phyloP scores from a whole-genome alignment of 2,329 filamentous ascomycete species.

The Annulohypoxylon truncatum region DNA sequence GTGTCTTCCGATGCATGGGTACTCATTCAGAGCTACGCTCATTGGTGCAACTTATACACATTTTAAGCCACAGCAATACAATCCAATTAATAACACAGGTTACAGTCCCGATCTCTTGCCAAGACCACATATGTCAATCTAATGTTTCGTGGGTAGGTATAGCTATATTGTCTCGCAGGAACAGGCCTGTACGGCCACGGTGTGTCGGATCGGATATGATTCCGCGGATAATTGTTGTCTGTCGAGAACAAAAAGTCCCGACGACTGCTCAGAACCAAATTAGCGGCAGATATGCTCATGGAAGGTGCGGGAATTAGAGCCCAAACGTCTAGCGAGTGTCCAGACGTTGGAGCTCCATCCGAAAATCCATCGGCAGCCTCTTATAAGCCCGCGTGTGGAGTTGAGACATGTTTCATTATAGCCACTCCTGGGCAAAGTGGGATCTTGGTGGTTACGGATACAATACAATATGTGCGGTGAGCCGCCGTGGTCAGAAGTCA shows the following conservation, averaged over 20 bases:
- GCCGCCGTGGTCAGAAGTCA: slow-evolving; percentile 4
- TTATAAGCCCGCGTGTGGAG: slow-evolving; percentile 19
- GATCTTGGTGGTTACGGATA: slow-evolving; percentile 5
- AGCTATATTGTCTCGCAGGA: slow-evolving; percentile 1
- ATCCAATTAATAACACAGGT: background rate
- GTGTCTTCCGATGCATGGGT: slow-evolving; percentile 15
- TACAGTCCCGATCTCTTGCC: slow-evolving; percentile 1
- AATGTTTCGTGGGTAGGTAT: background rate
- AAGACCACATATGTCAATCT: background rate
- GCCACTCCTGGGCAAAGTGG: slow-evolving; percentile 13
- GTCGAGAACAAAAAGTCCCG: background rate
- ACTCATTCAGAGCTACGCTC: slow-evolving; percentile 1
- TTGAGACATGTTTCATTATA: slow-evolving; percentile 36
- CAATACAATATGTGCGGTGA: slow-evolving; percentile 5
- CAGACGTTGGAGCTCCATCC: slow-evolving; percentile 3
- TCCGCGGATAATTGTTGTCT: background rate
- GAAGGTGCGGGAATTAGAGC: background rate
- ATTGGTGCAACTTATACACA: background rate
- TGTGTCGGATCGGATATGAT: slow-evolving; percentile 2
- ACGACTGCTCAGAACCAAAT: background rate
- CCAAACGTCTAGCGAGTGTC: background rate
- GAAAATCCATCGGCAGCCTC: slow-evolving; percentile 1
- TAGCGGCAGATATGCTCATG: slow-evolving; percentile 3
- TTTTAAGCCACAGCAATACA: slow-evolving; percentile 15
- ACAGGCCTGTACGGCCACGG: slow-evolving; percentile 3